Evolutionary conservation across 2,329 filamentous ascomycete genomes (phyloP), one percentile per base, ranked within the genome.

Genomic region (Westerdykella aurantiaca): DNA sequence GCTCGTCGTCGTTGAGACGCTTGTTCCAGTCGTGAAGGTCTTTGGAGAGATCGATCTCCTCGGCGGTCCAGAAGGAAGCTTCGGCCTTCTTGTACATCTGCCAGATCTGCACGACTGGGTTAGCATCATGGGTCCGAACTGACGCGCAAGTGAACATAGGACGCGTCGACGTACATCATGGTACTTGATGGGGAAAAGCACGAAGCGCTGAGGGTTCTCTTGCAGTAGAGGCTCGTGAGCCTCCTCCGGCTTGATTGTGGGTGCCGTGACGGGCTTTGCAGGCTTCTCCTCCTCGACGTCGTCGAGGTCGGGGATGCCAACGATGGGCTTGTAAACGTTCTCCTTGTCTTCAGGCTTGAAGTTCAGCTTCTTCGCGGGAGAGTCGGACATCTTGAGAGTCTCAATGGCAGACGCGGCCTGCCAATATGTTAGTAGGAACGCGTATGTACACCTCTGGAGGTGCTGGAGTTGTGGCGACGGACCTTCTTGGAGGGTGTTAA

Each of bases 41-140:
- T 77, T 98, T 98, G 63, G 91, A 97, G 41, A 98, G 82, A 72
- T 98, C 93, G 60, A 98, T 97, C 78, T 98, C 93, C 72, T 98
- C 93, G 41, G 93, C 93, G 34, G 93, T 98, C 93, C 93, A 98
- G 84, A 98, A 98, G 35, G 93, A 97, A 42, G 93, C 93, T 72
- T 98, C 91, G 56, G 90, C 90, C 77, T 97, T 97, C 83, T 98
- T 98, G 82, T 98, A 98, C 91, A 97, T 97, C 73, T 97, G 91
- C 93, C 93, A 98, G 72, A 96, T 94, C 90, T 96, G 60, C 67
- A 23, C 53, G 42, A 42, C 35, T 72, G 60, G 35, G 47, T 69
- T 58, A 71, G 63, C 45, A 17, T 29, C 37, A 47, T 39, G 37
- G 9, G 49, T 60, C 58, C 60, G 77, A 84, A 77, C 85, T 78